Base-by-base conservation (phyloP, 2,329 filamentous ascomycete genomes). In the Ophiocordyceps robertsii region DNA sequence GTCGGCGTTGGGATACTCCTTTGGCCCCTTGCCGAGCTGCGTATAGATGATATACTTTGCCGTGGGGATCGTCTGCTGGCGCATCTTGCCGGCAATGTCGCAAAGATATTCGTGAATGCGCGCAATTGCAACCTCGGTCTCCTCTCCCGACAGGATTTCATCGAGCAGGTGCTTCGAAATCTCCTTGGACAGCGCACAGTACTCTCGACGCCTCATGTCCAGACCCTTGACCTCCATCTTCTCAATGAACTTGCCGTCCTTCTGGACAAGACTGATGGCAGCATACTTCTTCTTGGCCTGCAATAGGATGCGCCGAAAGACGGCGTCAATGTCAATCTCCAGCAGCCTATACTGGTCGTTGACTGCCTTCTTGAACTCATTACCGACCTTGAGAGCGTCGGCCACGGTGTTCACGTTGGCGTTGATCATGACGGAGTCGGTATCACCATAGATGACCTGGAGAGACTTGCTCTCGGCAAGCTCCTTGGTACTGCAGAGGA, bases 281-380 rank as follows among this genome's bases (percentile, higher is more conserved):
- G 92, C 92, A 62, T 98, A 98, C 70, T 98, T 98, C 72, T 98
- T 98, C 74, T 98, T 98, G 29, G 92, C 90, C 57, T 96, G 92
- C 13, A 98, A 72, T 33, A 98, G 68, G 43, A 98, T 84, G 29
- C 92, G 82, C 38, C 90, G 79, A 72, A 98, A 98, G 47, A 96
- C 76, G 55, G 96, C 95, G 63, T 98, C 92, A 51, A 98, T 95
- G 56, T 98, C 92, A 49, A 98, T 98, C 60, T 98, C 93, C 13
- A 98, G 73, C 41, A 95, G 74, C 55, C 74, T 84, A 63, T 98
- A 98, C 47, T 83, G 80, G 53, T 95, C 86, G 57, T 98, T 98
- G 64, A 98, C 92, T 21, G 86, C 78, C 53, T 80, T 82, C 66
- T 95, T 96, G 72, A 98, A 96, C 48, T 96, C 87, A 37, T 87